These are phyloP conservation scores for Xylaria sp. DNA, from an alignment of 2,329 filamentous ascomycete species.

Conservation along the genomic window DNA sequence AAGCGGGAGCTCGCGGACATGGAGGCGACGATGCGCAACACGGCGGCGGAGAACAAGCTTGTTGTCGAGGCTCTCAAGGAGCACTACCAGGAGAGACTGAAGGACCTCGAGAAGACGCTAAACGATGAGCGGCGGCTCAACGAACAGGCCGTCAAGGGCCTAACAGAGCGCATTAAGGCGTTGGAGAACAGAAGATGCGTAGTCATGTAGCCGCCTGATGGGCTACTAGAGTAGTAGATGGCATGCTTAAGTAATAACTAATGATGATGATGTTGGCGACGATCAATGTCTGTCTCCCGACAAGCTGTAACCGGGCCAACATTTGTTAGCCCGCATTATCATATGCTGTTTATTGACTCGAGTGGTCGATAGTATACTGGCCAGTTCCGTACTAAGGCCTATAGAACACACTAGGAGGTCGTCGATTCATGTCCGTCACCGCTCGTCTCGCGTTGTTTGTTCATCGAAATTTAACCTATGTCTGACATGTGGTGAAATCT, in stretches of 20 bases:
- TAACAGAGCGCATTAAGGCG: conserved; percentile 42
- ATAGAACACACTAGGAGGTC: no score
- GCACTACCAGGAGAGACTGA: conserved; percentile 43
- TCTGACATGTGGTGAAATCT: no score
- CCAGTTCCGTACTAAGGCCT: no score
- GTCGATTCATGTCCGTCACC: no score
- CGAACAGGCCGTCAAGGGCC: conserved; percentile 41
- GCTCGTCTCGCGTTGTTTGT: no score
- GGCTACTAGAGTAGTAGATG: neutral
- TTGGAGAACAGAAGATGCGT: conserved; percentile 43
- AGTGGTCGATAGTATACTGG: no score
- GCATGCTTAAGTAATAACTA: neutral
- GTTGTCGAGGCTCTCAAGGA: conserved; percentile 44
- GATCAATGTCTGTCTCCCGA: neutral
- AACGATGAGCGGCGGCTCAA: conserved; percentile 47
- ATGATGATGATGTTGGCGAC: neutral
- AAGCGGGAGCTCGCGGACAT: conserved; percentile 69
- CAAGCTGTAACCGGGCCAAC: neutral
- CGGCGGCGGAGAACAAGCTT: conserved; percentile 44
- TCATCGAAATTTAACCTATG: no score
- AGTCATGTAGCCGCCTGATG: conserved; percentile 43
- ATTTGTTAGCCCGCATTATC: no score
- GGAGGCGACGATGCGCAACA: conserved; percentile 56
- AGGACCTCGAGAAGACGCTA: conserved; percentile 45
- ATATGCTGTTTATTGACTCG: no score